phyloP scores from a whole-genome alignment of 371 early-diverging fungal species.

The Mucor lusitanicus region DNA sequence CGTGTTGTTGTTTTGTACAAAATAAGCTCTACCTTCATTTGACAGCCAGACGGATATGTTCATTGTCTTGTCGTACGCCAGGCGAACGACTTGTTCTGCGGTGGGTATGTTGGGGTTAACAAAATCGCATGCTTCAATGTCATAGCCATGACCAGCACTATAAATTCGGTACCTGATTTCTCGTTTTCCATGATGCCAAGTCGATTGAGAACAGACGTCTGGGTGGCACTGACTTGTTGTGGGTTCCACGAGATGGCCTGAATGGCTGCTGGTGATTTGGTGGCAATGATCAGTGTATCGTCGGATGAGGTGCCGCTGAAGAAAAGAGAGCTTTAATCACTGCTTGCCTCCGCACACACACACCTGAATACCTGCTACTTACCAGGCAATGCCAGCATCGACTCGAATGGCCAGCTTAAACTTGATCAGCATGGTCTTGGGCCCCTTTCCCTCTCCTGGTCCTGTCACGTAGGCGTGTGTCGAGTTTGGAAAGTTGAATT shows the following conservation, averaged over 20 bases:
- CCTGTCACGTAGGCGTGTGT: conserved; percentile 46
- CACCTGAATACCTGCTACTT: too few species aligned
- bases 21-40: conserved; percentile 41
- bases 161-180: not conserved
- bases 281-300: conserved; percentile 47
- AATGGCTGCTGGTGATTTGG: conserved; percentile 44
- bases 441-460: conserved; percentile 53
- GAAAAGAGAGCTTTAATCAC: not conserved
- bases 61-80: conserved; percentile 40
- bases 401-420: conserved; percentile 51
- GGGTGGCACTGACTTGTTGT: conserved; percentile 44
- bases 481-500: conserved; percentile 44
- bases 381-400: conserved; percentile 55
- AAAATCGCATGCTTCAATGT: too few species aligned
- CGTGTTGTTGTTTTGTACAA: conserved; percentile 28
- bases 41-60: conserved; percentile 47
- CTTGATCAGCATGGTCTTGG: conserved; percentile 41
- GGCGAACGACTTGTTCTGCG: conserved; percentile 29
- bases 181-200: conserved; percentile 31
- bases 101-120: not conserved
- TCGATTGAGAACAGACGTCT: conserved; percentile 33
- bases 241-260: conserved; percentile 57
- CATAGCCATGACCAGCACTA: not conserved
- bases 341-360: too few species aligned
- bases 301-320: conserved; percentile 45